Evolutionary conservation across 2,329 filamentous ascomycete genomes (phyloP), one percentile per base, ranked within the genome.

Genomic region (Penicillium sp.): DNA sequence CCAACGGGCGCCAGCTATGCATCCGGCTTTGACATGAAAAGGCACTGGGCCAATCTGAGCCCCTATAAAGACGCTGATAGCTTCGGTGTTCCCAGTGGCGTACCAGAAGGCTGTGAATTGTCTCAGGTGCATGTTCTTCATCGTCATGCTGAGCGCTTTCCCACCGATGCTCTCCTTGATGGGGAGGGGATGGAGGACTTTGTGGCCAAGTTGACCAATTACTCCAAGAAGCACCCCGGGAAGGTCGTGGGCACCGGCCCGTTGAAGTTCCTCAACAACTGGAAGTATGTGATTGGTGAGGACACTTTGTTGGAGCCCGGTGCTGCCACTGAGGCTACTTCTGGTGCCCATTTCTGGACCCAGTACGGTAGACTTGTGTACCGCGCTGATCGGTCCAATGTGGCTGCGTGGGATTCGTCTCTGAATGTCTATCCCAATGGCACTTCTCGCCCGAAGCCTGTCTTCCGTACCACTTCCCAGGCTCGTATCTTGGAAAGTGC

Each of bases 101-200:
- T 82, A 13, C 81, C 81, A 0, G 67, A 74, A 42, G 79, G 78
- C n/a, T 83, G 81, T 65, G 79, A 81, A 62, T 67, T 83, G 48
- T 76, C 79, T 51, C 79, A 82, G 62, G 79, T 72, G 0, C 79
- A 82, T 56, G 69, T 75, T 5, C 71, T 84, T 14, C 80, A 83
- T 60, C 74, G 81, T 25, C 81, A 83, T 63, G 77, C 78, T 0
- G 71, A 83, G 53, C 74, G 81, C 22, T 82, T 80, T 39, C 78
- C 79, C 3, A 79, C 74, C 0, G 42, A 69, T 16, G 69, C 66
- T 51, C 68, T 68, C 25, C 72, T 80, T 53, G 81, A 83, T 56
- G 80, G 77, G 1, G 58, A 55, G 20, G 80, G 79, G 55, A 75
- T 81, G 55, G 71, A 73, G 40, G 60, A 66, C 11, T 83, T 83